Conservation (phyloP, 257 asterid species). For the Thymus quinquecostatus region DNA sequence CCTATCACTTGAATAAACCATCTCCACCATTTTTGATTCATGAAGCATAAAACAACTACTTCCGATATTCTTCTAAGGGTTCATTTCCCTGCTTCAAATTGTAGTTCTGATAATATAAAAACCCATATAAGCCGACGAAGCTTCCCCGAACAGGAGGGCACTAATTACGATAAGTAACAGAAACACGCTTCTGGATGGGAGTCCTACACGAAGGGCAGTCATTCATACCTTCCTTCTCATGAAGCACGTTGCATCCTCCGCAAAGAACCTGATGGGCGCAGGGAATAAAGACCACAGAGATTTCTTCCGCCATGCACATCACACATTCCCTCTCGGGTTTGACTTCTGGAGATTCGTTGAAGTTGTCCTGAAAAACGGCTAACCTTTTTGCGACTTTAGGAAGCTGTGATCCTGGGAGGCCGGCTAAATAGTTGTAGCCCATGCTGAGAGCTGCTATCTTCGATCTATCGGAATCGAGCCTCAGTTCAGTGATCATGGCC, state of each 20-base stretch:
- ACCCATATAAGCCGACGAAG: conserved; percentile 9
- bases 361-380: conserved; percentile 49
- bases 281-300: conserved; percentile 73
- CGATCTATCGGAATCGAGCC: conserved; percentile 48
- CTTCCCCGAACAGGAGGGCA: neutral
- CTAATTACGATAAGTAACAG: conserved; percentile 41
- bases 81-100: conserved; percentile 19
- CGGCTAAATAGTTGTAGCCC: conserved; percentile 39
- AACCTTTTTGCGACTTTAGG: conserved; percentile 45
- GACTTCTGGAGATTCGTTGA: conserved; percentile 31
- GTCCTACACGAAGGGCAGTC: conserved; percentile 91
- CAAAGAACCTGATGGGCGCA: conserved; percentile 90
- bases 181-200: conserved; percentile 50
- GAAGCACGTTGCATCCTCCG: conserved; percentile 54
- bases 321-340: conserved; percentile 79
- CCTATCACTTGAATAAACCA: neutral
- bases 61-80: neutral
- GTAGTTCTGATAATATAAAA: neutral
- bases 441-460: conserved; percentile 59
- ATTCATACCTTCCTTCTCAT: conserved; percentile 62
- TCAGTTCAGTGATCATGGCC: conserved; percentile 48
- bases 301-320: conserved; percentile 82
- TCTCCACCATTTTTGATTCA: conserved; percentile 15
- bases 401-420: conserved; percentile 28
- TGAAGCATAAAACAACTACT: conserved; percentile 5